Percentiles rank a stretch among this genome's conserved stretches.
These are phyloP conservation scores for Saccharum spontaneum DNA, from an alignment of 176 grass and related monocot species.

Conservation along the genomic window DNA sequence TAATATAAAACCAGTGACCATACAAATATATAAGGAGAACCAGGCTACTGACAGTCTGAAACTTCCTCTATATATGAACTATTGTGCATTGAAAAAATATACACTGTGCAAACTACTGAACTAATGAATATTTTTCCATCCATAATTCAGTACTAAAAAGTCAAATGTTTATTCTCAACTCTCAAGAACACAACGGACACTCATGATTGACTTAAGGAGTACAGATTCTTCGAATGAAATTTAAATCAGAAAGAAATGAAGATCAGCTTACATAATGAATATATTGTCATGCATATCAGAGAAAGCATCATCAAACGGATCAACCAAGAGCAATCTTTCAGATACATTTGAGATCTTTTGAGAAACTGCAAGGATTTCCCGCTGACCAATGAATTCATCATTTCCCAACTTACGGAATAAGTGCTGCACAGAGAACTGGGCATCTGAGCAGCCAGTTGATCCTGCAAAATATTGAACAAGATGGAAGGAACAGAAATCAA, in stretches of 20 bases:
- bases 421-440: slow-evolving; percentile 80
- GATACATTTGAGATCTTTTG: slow-evolving; percentile 76
- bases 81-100: not conserved
- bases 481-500: slow-evolving; percentile 7
- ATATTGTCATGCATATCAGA: slow-evolving; percentile 76
- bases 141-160: slow-evolving; percentile 3
- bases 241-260: slow-evolving; percentile 18
- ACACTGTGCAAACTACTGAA: not conserved
- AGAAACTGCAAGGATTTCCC: slow-evolving; percentile 71
- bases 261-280: slow-evolving; percentile 73
- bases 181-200: not conserved
- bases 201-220: not conserved
- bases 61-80: not conserved
- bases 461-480: slow-evolving; percentile 45
- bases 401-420: slow-evolving; percentile 77
- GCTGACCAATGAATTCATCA: slow-evolving; percentile 76
- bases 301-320: slow-evolving; percentile 86
- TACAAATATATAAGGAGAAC: not conserved
- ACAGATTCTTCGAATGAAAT: not conserved
- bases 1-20: not conserved
- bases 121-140: not conserved
- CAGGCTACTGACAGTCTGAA: slow-evolving; percentile 1
- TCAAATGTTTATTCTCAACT: not conserved
- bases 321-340: slow-evolving; percentile 76
- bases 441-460: slow-evolving; percentile 53